Conservation (phyloP, 192 early-diverging fungal genomes). For the Gryganskiella cystojenkinii region DNA sequence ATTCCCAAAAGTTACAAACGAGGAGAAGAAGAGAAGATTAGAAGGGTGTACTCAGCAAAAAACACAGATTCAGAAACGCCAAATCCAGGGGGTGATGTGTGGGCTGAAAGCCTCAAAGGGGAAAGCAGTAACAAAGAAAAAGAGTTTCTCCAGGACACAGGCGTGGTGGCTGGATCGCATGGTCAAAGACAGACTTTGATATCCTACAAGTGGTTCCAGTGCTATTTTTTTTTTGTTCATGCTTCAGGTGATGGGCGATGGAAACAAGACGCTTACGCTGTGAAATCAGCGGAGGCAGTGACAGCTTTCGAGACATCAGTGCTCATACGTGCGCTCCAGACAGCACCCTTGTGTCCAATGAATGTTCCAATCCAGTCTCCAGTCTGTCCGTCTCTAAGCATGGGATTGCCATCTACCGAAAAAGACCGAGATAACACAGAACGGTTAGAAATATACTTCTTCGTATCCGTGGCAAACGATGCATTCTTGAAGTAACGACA, state of each 20-base stretch:
- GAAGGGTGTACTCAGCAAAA: no score
- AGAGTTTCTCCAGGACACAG: not conserved
- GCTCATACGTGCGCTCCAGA: slow-evolving; percentile 87
- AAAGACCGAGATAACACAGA: no score
- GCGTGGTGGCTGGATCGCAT: not conserved
- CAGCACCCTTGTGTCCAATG: slow-evolving; percentile 91
- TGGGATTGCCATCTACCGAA: slow-evolving; percentile 81
- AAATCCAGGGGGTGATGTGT: not conserved
- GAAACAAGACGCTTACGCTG: slow-evolving; percentile 64
- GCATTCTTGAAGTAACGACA: no score
- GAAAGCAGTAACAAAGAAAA: not conserved
- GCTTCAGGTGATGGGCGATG: no score
- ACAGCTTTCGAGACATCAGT: slow-evolving; percentile 83
- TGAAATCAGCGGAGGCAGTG: slow-evolving; percentile 94
- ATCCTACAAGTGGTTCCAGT: no score
- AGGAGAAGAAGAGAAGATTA: slow-evolving; percentile 11
- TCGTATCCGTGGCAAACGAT: no score
- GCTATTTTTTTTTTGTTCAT: no score
- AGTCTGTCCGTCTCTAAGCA: slow-evolving; percentile 86
- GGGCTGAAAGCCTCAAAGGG: not conserved
- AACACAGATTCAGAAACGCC: slow-evolving; percentile 15
- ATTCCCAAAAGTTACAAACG: not conserved
- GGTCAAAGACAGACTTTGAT: not conserved
- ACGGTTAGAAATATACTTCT: no score
- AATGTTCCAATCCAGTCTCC: slow-evolving; percentile 96